Percentiles rank a stretch among this genome's conserved stretches.
These are phyloP conservation scores for Alternaria sp. DNA, from an alignment of 2,329 filamentous ascomycete genomes.

Conservation along the genomic window DNA sequence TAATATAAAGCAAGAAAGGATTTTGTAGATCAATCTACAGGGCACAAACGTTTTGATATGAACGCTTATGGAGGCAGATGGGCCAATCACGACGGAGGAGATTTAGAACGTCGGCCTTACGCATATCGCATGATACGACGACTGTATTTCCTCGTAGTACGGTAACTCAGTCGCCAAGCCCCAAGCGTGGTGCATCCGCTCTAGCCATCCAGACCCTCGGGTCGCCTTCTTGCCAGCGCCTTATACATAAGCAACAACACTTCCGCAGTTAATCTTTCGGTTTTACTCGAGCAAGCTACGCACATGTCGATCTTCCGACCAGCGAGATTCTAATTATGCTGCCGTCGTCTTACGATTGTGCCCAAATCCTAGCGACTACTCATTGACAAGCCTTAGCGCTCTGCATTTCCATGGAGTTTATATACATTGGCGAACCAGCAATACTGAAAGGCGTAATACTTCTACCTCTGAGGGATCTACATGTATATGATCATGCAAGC, in stretches of 20 bases:
- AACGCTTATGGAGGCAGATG: not conserved
- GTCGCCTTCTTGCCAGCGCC: not conserved
- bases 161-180: not conserved
- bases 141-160: not conserved
- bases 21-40: not conserved
- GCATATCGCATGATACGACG: not conserved
- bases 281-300: not conserved
- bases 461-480: not conserved
- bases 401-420: not conserved
- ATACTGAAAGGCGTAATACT: conserved; percentile 1
- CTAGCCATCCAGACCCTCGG: not conserved
- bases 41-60: not conserved
- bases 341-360: not conserved
- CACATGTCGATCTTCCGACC: not conserved
- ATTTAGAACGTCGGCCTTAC: not conserved
- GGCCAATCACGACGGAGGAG: not conserved
- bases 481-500: not conserved
- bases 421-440: not conserved
- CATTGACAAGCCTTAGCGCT: not conserved
- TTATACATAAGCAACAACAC: not conserved
- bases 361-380: not conserved
- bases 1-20: conserved; percentile 43
- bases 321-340: not conserved
- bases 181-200: not conserved
- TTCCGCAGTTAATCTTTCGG: not conserved